These are phyloP conservation scores for Moelleriella libera DNA, from an alignment of 2,329 filamentous ascomycete species.

Conservation along the genomic window DNA sequence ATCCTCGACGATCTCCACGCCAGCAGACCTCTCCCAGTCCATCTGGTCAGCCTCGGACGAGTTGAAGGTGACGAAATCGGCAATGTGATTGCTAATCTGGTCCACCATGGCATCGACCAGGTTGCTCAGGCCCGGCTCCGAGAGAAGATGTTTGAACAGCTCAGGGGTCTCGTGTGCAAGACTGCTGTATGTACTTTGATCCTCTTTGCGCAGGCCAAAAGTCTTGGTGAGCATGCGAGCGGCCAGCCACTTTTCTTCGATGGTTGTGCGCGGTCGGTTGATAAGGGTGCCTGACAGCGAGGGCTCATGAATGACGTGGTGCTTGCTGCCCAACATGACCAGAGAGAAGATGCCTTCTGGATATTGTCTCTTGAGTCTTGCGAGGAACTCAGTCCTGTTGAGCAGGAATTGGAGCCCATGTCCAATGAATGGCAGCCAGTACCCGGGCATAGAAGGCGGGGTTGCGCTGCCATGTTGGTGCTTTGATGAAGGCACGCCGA, in stretches of 20 bases:
- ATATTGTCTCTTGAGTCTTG: conserved; percentile 15
- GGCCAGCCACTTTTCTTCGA: conserved; percentile 10
- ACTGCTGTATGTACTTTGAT: conserved; percentile 16
- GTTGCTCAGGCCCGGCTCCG: conserved; percentile 12
- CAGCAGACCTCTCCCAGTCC: conserved; percentile 22
- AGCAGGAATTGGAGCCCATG: conserved; percentile 18
- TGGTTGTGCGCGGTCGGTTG: conserved; percentile 12
- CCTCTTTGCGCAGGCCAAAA: conserved; percentile 17
- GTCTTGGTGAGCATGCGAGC: conserved; percentile 14
- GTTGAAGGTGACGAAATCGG: conserved; percentile 24
- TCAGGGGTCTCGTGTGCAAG: conserved; percentile 13
- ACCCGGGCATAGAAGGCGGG: conserved; percentile 14
- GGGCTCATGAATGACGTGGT: conserved; percentile 20
- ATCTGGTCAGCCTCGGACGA: conserved; percentile 20
- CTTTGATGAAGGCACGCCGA: conserved; percentile 22
- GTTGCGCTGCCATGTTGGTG: conserved; percentile 5
- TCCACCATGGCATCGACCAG: conserved; percentile 6
- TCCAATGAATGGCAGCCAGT: conserved; percentile 21
- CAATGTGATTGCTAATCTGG: conserved; percentile 15
- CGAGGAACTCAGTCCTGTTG: conserved; percentile 14
- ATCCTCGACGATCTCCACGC: conserved; percentile 15
- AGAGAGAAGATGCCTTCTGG: conserved; percentile 21
- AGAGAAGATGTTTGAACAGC: conserved; percentile 12
- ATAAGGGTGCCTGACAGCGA: conserved; percentile 14
- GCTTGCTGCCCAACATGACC: conserved; percentile 15